phyloP scores from a whole-genome alignment of 305 asterid species.

The Fraxinus floribunda region DNA sequence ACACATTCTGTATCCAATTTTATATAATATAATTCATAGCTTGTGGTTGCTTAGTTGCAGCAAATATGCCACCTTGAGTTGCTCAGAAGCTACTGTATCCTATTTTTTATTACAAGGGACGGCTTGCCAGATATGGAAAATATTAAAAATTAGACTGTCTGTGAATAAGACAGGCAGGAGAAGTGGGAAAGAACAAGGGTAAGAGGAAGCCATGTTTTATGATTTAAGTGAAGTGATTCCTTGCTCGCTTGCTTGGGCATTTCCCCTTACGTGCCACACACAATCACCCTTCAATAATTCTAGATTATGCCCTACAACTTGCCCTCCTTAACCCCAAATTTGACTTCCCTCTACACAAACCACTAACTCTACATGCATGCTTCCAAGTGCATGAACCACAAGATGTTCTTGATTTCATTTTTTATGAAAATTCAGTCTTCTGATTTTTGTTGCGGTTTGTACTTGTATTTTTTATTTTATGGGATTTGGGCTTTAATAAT shows the following conservation, averaged over 20 bases:
- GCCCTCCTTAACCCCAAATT: background rate
- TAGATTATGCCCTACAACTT: background rate
- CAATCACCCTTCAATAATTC: background rate
- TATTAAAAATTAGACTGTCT: background rate
- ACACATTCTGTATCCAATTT: slow-evolving; percentile 14
- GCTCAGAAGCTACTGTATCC: slow-evolving; percentile 27
- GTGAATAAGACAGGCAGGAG: slow-evolving; percentile 8
- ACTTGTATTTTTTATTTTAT: background rate
- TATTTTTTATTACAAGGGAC: background rate
- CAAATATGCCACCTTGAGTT: slow-evolving; percentile 30
- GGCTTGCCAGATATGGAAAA: slow-evolving; percentile 7
- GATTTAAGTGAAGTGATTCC: slow-evolving; percentile 21
- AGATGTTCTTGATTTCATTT: background rate
- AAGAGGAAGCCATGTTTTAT: slow-evolving; percentile 4
- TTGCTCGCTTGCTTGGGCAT: slow-evolving; percentile 16
- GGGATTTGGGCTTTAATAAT: background rate
- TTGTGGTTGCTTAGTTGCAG: slow-evolving; percentile 26
- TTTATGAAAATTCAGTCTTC: background rate
- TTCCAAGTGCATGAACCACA: background rate
- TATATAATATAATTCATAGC: background rate
- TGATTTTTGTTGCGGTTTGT: background rate
- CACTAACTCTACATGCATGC: background rate
- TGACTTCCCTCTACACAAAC: background rate
- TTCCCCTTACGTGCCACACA: slow-evolving; percentile 32
- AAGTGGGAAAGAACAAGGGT: background rate